Conservation (phyloP, 768 basidiomycete genomes). For the Trametes punicea region DNA sequence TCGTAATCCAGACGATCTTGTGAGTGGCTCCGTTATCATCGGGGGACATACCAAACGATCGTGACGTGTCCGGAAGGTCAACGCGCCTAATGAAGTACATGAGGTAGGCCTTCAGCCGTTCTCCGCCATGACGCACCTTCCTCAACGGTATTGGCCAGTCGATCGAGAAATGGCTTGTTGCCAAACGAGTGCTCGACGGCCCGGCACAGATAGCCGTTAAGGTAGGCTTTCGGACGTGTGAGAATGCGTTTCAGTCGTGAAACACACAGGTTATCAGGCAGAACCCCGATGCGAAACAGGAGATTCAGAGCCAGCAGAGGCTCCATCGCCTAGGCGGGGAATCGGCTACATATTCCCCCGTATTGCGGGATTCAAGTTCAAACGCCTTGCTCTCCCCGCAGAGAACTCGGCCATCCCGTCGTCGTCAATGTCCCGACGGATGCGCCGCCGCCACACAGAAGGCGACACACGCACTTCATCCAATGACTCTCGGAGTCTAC, state of each 20-base stretch:
- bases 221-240: not conserved
- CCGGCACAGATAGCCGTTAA: not conserved
- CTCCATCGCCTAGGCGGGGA: not conserved
- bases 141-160: not conserved
- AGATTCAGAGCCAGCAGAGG: not conserved
- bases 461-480: not conserved
- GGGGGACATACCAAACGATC: not conserved
- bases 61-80: not conserved
- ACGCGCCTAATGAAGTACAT: slow-evolving; percentile 4
- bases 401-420: not conserved
- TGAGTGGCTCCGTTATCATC: not conserved
- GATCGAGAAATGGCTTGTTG: slow-evolving; percentile 5
- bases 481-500: no score
- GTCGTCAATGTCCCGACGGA: not conserved
- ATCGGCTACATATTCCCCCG: not conserved
- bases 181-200: not conserved
- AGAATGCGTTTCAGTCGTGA: not conserved
- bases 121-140: not conserved
- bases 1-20: not conserved
- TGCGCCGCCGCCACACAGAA: not conserved
- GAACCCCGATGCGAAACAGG: not conserved
- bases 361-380: not conserved
- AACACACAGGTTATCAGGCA: not conserved
- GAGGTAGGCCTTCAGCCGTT: not conserved
- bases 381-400: not conserved